Percentiles rank a stretch among this genome's conserved stretches.
Conservation (phyloP, 257 asterid genomes). For the Nicotiana attenuata region DNA sequence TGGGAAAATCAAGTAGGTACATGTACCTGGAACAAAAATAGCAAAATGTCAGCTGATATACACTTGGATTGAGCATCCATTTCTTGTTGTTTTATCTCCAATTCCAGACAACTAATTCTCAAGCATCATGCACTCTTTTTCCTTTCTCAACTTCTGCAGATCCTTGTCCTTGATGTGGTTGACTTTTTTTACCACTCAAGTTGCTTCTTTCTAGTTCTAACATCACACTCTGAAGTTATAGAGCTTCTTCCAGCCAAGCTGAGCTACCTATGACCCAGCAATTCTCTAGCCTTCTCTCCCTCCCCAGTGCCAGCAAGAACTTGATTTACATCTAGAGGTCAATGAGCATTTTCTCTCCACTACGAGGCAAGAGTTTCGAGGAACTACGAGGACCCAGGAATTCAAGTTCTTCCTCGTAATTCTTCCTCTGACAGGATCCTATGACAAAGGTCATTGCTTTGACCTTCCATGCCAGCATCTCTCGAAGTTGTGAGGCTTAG, state of each 20-base stretch:
- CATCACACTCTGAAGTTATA: constrained; percentile 18
- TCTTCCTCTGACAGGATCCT: constrained; percentile 10
- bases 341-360: neutral
- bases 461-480: constrained; percentile 10
- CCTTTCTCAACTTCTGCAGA: constrained; percentile 18
- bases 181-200: constrained; percentile 14
- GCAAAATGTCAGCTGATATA: neutral
- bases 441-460: constrained; percentile 4
- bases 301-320: neutral
- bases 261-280: constrained; percentile 9
- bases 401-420: constrained; percentile 8
- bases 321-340: neutral
- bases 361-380: neutral
- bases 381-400: neutral
- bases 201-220: constrained; percentile 24
- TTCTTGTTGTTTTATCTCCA: constrained; percentile 19
- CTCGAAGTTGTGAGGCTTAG: neutral
- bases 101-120: constrained; percentile 16
- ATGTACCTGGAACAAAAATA: constrained; percentile 9
- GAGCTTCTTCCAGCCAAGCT: constrained; percentile 20
- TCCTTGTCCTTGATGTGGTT: constrained; percentile 19
- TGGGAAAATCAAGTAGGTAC: constrained; percentile 5
- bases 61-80: constrained; percentile 10
- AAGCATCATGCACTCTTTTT: constrained; percentile 18
- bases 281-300: neutral